Evolutionary conservation across 192 early-diverging fungal genomes (phyloP).

Genomic region (Coemansia guatemalensis): DNA sequence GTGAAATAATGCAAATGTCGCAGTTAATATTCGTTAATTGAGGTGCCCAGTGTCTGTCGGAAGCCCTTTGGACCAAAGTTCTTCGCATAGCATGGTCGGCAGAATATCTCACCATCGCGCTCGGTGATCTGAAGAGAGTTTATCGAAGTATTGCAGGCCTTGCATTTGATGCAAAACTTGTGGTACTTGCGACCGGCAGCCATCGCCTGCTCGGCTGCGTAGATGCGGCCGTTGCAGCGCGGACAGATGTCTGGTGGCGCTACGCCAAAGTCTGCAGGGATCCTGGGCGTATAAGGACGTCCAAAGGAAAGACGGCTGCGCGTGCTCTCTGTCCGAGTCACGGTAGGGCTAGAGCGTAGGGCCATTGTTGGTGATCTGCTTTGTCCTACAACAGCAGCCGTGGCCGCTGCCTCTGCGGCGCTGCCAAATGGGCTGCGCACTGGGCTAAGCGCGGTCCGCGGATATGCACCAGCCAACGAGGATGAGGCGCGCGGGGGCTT

Average conservation of each 20-base stretch:
- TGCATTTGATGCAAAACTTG: constrained; percentile 49
- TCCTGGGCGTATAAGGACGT: constrained; percentile 30
- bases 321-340: constrained; percentile 23
- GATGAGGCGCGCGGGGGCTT: not conserved
- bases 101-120: constrained; percentile 51
- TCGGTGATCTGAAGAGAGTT: constrained; percentile 49
- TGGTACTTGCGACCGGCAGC: constrained; percentile 56
- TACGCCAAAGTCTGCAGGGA: constrained; percentile 12
- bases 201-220: constrained; percentile 45
- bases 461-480: constrained; percentile 4
- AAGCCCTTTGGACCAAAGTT: constrained; percentile 53
- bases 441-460: constrained; percentile 11
- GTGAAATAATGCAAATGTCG: not conserved
- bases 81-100: constrained; percentile 50
- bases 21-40: constrained; percentile 33
- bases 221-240: constrained; percentile 45
- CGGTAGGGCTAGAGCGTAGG: constrained; percentile 1
- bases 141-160: constrained; percentile 33
- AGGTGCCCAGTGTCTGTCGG: constrained; percentile 28
- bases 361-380: constrained; percentile 9
- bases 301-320: constrained; percentile 38
- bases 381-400: constrained; percentile 36
- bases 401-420: constrained; percentile 35
- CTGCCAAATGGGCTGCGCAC: constrained; percentile 29
- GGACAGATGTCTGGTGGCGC: constrained; percentile 48